Percentiles rank a stretch among this genome's conserved stretches.
phyloP scores from a whole-genome alignment of 179 eudicot species.

The Spinacia oleracea region DNA sequence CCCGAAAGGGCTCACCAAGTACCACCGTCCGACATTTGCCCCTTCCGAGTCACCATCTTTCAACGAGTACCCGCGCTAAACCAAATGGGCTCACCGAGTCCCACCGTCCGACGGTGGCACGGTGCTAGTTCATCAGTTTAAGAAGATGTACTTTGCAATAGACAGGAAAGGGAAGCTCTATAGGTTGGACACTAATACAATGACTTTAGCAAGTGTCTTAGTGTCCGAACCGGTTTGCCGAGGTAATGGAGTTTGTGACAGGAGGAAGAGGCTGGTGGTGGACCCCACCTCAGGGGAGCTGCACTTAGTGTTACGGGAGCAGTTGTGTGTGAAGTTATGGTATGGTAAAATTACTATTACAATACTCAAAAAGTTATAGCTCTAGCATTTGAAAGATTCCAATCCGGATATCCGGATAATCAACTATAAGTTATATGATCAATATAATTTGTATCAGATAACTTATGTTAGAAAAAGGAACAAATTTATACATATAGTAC shows the following conservation, averaged over 20 bases:
- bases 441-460: too few relatives aligned
- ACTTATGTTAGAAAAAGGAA: too few relatives aligned
- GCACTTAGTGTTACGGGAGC: slow-evolving; percentile 10
- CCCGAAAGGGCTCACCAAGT: too few relatives aligned
- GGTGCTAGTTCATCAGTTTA: too few relatives aligned
- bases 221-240: background rate
- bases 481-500: too few relatives aligned
- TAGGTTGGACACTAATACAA: background rate
- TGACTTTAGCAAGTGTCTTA: background rate
- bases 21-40: too few relatives aligned
- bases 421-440: too few relatives aligned
- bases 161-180: slow-evolving; percentile 17
- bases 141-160: background rate
- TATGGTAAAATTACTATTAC: too few relatives aligned
- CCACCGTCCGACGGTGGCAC: slow-evolving; percentile 1
- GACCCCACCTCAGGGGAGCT: background rate
- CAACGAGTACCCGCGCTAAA: background rate
- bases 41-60: too few relatives aligned
- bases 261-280: slow-evolving; percentile 26
- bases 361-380: too few relatives aligned
- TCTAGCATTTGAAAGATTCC: too few relatives aligned
- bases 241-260: background rate
- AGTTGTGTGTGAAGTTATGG: background rate
- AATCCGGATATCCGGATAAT: too few relatives aligned
- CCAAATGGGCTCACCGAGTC: slow-evolving; percentile 6